phyloP scores from a whole-genome alignment of 805 yeast species.

The Zygosaccharomyces gambellarensis region DNA sequence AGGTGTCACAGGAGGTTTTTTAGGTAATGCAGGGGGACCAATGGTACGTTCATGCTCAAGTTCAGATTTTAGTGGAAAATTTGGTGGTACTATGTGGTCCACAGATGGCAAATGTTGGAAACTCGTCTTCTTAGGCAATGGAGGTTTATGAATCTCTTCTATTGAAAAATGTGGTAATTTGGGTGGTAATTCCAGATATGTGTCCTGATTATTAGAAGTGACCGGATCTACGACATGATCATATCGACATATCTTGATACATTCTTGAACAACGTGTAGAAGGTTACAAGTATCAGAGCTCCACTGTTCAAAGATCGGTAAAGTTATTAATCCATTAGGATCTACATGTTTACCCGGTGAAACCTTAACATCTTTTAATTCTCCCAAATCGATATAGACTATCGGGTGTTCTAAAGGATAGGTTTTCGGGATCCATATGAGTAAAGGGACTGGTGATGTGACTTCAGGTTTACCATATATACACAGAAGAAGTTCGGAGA shows the following conservation, averaged over 20 bases:
- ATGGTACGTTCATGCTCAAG: conserved; percentile 28
- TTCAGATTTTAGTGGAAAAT: neutral
- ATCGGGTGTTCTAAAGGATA: conserved; percentile 70
- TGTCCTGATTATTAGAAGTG: neutral
- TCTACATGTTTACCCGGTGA: conserved; percentile 65
- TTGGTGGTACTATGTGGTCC: neutral
- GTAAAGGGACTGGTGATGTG: conserved; percentile 49
- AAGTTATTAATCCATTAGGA: conserved; percentile 63
- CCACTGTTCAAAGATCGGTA: conserved; percentile 67
- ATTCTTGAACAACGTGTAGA: conserved; percentile 14
- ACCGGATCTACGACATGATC: conserved; percentile 1
- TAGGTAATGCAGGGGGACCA: conserved; percentile 29
- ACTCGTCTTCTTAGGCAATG: conserved; percentile 12
- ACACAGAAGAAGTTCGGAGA: conserved; percentile 54
- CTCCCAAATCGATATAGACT: conserved; percentile 48
- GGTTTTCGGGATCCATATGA: conserved; percentile 69
- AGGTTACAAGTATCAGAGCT: conserved; percentile 18
- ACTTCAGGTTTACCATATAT: conserved; percentile 49
- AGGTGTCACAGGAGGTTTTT: conserved; percentile 5
- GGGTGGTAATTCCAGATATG: conserved; percentile 6
- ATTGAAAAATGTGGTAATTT: conserved; percentile 14
- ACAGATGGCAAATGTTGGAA: neutral
- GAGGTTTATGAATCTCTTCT: conserved; percentile 10
- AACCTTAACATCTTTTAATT: conserved; percentile 42
- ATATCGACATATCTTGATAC: conserved; percentile 5